A percentile compares a stretch with the other conserved stretches of the same genome.
Conservation (phyloP, 495 filamentous ascomycete genomes). For the Staphylotrichum tortipilum region DNA sequence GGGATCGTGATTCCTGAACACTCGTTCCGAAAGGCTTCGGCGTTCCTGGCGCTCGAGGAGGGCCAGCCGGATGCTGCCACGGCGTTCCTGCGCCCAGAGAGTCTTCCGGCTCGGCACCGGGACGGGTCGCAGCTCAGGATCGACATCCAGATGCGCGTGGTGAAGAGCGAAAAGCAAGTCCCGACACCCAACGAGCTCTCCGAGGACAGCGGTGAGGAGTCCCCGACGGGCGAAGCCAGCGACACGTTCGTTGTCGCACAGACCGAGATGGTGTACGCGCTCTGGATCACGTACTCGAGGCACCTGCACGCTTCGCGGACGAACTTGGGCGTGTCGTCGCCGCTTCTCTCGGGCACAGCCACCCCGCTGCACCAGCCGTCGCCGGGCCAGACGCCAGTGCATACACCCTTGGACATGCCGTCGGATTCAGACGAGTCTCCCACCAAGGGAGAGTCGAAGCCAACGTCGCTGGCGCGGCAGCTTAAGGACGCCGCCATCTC, state of each 20-base stretch:
- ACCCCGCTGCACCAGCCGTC: slow-evolving; percentile 68
- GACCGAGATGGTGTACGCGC: slow-evolving; percentile 80
- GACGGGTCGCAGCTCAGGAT: slow-evolving; percentile 87
- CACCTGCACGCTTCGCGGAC: slow-evolving; percentile 69
- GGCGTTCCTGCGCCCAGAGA: slow-evolving; percentile 69
- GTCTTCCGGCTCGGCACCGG: slow-evolving; percentile 75
- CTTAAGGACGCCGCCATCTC: slow-evolving; percentile 58
- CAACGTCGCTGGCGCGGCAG: slow-evolving; percentile 64
- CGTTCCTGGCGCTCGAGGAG: slow-evolving; percentile 71
- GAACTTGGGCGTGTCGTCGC: slow-evolving; percentile 48
- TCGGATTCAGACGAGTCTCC: slow-evolving; percentile 39
- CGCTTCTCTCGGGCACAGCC: slow-evolving; percentile 48
- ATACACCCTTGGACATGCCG: slow-evolving; percentile 43
- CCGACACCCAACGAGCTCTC: slow-evolving; percentile 33
- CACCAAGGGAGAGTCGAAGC: slow-evolving; percentile 30
- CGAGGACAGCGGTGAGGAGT: slow-evolving; percentile 46
- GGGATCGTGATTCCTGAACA: slow-evolving; percentile 97
- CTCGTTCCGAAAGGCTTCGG: slow-evolving; percentile 82
- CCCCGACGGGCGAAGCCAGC: slow-evolving; percentile 18
- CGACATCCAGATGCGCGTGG: slow-evolving; percentile 91
- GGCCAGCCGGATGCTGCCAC: slow-evolving; percentile 66
- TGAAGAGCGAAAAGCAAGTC: slow-evolving; percentile 65
- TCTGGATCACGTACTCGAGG: slow-evolving; percentile 95
- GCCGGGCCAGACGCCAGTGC: slow-evolving; percentile 57
- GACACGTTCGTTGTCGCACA: slow-evolving; percentile 26